Conservation (phyloP, 306 rosid genomes). For the Clitoria ternatea region DNA sequence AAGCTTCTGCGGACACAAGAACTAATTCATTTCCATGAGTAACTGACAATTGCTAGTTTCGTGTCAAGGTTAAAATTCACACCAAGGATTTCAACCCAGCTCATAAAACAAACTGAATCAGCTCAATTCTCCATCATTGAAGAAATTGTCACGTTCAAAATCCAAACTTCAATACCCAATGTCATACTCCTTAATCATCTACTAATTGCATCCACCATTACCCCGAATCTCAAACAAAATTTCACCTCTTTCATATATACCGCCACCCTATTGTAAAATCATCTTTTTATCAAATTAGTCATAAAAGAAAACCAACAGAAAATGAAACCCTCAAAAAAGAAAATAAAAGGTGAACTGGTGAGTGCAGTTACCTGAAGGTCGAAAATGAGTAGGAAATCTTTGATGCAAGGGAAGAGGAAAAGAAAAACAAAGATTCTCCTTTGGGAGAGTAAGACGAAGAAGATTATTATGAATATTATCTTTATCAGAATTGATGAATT, state of each 20-base stretch:
- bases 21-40: background rate
- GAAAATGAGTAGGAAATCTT: background rate
- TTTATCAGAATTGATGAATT: background rate
- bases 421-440: background rate
- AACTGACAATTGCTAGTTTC: background rate
- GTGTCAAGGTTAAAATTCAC: background rate
- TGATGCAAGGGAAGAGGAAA: background rate
- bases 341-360: background rate
- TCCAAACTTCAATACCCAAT: background rate
- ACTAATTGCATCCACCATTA: background rate
- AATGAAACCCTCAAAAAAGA: background rate
- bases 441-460: background rate
- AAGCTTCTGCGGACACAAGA: background rate
- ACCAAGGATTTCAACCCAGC: background rate
- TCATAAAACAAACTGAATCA: background rate
- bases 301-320: background rate
- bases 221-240: conserved; percentile 1
- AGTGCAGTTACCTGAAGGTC: conserved; percentile 20
- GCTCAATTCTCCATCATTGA: background rate
- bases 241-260: background rate
- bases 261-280: conserved; percentile 4
- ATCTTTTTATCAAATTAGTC: conserved; percentile 1
- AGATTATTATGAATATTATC: background rate
- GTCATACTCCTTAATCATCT: background rate
- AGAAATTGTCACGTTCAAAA: conserved; percentile 22